A percentile compares a stretch with the other conserved stretches of the same genome.
These are phyloP conservation scores for Curvularia verruculosa DNA, from an alignment of 2,329 filamentous ascomycete species.

Conservation along the genomic window DNA sequence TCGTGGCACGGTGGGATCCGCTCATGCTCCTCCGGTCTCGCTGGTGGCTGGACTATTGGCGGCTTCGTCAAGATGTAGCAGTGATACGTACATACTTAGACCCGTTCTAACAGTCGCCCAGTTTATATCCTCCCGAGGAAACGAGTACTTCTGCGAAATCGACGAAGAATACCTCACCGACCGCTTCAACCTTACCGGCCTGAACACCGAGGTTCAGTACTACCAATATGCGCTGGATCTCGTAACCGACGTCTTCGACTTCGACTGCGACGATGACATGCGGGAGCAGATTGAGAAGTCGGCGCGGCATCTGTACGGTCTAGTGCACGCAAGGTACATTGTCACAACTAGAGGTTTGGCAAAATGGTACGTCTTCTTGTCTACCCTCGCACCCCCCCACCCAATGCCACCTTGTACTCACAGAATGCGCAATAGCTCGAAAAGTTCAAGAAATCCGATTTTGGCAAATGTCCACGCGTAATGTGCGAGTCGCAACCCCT, in stretches of 20 bases:
- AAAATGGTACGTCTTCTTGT: conserved; percentile 77
- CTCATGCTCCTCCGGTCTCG: conserved; percentile 8
- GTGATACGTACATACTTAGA: not conserved
- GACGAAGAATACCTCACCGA: conserved; percentile 99
- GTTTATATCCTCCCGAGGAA: conserved; percentile 97
- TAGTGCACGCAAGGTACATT: conserved; percentile 95
- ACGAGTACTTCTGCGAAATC: conserved; percentile 99
- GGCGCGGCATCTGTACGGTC: conserved; percentile 89
- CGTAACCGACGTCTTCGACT: conserved; percentile 96
- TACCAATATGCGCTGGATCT: conserved; percentile 98
- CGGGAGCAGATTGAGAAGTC: conserved; percentile 98
- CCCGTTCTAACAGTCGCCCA: conserved; percentile 50
- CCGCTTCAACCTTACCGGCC: conserved; percentile 94
- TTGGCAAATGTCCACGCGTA: conserved; percentile 96
- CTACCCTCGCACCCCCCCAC: not conserved
- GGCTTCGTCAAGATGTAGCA: conserved; percentile 7
- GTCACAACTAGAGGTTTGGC: conserved; percentile 91
- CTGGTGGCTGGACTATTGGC: conserved; percentile 12
- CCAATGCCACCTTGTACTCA: conserved; percentile 14
- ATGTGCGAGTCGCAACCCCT: conserved; percentile 93
- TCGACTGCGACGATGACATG: conserved; percentile 98
- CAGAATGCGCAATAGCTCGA: conserved; percentile 72
- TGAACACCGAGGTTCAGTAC: conserved; percentile 97
- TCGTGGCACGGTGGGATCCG: conserved; percentile 7
- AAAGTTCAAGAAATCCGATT: conserved; percentile 98